Evolutionary conservation across 495 filamentous ascomycete genomes (phyloP).

Genomic region (Hypoxylon trugodes): DNA sequence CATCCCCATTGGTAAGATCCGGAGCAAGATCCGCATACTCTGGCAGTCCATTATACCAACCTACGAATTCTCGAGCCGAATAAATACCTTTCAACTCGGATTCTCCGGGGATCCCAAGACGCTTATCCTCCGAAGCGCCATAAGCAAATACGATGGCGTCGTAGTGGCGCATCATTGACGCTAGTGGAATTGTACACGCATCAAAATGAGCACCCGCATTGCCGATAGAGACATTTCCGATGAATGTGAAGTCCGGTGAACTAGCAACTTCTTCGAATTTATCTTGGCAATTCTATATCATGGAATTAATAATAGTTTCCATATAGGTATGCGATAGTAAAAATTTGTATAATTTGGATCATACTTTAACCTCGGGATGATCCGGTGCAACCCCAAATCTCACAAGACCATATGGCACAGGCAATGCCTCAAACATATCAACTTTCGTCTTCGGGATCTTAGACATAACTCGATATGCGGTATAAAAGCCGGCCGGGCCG

Average conservation of each 20-base stretch:
- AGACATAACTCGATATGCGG: constrained; percentile 81
- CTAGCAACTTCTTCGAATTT: constrained; percentile 88
- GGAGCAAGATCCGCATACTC: constrained; percentile 81
- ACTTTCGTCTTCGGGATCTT: constrained; percentile 75
- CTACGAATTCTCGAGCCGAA: constrained; percentile 93
- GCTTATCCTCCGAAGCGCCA: constrained; percentile 84
- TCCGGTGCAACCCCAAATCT: constrained; percentile 95
- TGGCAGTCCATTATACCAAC: constrained; percentile 97
- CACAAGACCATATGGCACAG: constrained; percentile 90
- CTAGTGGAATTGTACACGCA: constrained; percentile 69
- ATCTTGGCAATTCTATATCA: constrained; percentile 84
- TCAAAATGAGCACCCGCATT: constrained; percentile 52
- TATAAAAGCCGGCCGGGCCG: constrained; percentile 95
- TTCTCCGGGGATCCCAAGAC: constrained; percentile 84
- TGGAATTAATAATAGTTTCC: not conserved
- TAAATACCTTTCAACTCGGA: constrained; percentile 73
- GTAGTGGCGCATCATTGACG: constrained; percentile 79
- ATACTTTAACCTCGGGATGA: constrained; percentile 96
- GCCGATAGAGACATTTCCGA: constrained; percentile 88
- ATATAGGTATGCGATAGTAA: not conserved
- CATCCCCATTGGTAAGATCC: constrained; percentile 77
- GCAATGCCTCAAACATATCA: constrained; percentile 96
- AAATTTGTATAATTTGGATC: constrained; percentile 14
- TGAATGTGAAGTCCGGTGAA: constrained; percentile 85
- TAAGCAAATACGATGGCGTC: constrained; percentile 93